phyloP scores from a whole-genome alignment of 805 yeast species.

The Cyberlindnera sargentensis region DNA sequence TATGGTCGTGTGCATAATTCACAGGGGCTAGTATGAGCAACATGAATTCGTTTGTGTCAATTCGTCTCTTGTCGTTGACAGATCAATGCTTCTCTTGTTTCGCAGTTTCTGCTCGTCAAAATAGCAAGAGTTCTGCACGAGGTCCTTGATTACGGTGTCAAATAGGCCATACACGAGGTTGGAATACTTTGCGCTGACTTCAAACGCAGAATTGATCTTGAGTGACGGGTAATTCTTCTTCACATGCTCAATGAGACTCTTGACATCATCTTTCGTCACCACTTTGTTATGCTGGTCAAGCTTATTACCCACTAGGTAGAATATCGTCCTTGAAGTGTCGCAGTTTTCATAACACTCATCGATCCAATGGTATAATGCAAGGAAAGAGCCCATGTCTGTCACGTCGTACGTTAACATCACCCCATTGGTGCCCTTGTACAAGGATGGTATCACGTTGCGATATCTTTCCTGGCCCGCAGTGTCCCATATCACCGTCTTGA shows the following conservation, averaged over 20 bases:
- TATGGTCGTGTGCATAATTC: neutral
- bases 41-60: slow-evolving; percentile 17
- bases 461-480: slow-evolving; percentile 47
- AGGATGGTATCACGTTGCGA: slow-evolving; percentile 37
- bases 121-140: slow-evolving; percentile 34
- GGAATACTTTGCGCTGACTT: slow-evolving; percentile 39
- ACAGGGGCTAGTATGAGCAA: slow-evolving; percentile 16
- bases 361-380: slow-evolving; percentile 35
- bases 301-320: slow-evolving; percentile 42
- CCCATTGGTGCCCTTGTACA: slow-evolving; percentile 42
- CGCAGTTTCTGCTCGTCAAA: slow-evolving; percentile 25
- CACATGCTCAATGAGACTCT: slow-evolving; percentile 25
- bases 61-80: slow-evolving; percentile 21
- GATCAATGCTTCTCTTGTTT: slow-evolving; percentile 23
- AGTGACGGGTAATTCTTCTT: slow-evolving; percentile 25
- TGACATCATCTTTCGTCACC: slow-evolving; percentile 34
- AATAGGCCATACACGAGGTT: slow-evolving; percentile 32
- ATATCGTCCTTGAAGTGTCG: slow-evolving; percentile 26
- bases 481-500: slow-evolving; percentile 42
- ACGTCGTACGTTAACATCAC: slow-evolving; percentile 38
- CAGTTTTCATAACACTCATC: slow-evolving; percentile 33
- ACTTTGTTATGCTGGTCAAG: slow-evolving; percentile 30
- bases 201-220: slow-evolving; percentile 35
- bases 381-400: slow-evolving; percentile 30
- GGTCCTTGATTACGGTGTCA: slow-evolving; percentile 31